phyloP scores from a whole-genome alignment of 2,329 filamentous ascomycete genomes.

The Fusarium tanahbumbuense region DNA sequence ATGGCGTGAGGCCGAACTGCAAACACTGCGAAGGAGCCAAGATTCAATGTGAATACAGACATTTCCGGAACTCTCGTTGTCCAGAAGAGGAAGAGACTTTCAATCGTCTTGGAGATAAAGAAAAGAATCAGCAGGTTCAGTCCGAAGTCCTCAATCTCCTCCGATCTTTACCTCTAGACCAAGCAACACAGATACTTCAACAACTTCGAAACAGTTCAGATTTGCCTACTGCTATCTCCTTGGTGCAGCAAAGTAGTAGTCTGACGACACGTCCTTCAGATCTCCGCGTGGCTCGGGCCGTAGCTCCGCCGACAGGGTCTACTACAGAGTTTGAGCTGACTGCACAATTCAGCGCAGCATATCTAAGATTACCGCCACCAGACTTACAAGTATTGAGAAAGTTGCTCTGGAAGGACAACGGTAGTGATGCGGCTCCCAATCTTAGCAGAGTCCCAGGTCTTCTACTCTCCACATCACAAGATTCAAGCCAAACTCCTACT shows the following conservation, averaged over 20 bases:
- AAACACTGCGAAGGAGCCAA: neutral
- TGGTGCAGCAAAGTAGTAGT: neutral
- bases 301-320: neutral
- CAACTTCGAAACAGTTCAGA: neutral
- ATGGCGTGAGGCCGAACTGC: neutral
- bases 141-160: neutral
- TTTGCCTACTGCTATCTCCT: neutral
- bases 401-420: no score
- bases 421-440: no score
- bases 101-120: neutral
- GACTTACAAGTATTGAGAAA: neutral
- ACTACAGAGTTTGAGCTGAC: neutral
- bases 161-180: neutral
- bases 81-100: neutral
- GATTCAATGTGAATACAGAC: neutral
- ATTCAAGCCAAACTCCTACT: neutral
- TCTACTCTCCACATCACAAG: no score
- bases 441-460: no score
- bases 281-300: neutral
- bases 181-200: neutral
- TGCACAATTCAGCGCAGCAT: neutral
- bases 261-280: neutral
- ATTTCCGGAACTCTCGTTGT: neutral
- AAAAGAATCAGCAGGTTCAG: neutral
- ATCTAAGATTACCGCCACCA: neutral